Conservation (phyloP, 345 rosid species). For the Heritiera fomes region DNA sequence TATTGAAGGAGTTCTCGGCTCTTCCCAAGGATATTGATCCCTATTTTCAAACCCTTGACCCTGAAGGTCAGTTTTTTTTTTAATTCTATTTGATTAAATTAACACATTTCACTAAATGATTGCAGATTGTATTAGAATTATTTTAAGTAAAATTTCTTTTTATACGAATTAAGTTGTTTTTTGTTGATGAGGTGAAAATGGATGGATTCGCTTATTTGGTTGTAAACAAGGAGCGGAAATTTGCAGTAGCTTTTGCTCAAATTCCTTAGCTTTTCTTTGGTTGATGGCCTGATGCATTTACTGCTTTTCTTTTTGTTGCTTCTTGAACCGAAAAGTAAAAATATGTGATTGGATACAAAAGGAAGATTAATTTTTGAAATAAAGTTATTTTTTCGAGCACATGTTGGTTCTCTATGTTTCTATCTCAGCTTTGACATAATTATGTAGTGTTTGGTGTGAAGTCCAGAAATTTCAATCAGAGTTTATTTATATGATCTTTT, state of each 20-base stretch:
- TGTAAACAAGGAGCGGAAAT: background rate
- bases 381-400: no score
- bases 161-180: background rate
- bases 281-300: background rate
- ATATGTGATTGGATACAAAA: background rate
- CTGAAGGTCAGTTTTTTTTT: slow-evolving; percentile 54
- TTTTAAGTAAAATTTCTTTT: background rate
- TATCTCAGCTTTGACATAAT: background rate
- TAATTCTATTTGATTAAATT: background rate
- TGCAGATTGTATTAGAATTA: slow-evolving; percentile 5
- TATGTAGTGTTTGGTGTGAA: background rate
- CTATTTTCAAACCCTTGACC: slow-evolving; percentile 70
- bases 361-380: background rate
- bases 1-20: slow-evolving; percentile 67
- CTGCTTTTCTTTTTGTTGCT: background rate
- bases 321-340: background rate
- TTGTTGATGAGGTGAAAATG: background rate
- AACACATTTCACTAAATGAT: background rate
- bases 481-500: background rate
- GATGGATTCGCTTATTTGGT: slow-evolving; percentile 1
- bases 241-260: background rate
- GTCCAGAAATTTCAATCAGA: background rate
- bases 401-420: background rate
- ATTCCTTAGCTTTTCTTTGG: background rate
- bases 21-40: slow-evolving; percentile 84